These are phyloP conservation scores for Piloderma croceum DNA, from an alignment of 768 basidiomycete genomes.

Conservation along the genomic window DNA sequence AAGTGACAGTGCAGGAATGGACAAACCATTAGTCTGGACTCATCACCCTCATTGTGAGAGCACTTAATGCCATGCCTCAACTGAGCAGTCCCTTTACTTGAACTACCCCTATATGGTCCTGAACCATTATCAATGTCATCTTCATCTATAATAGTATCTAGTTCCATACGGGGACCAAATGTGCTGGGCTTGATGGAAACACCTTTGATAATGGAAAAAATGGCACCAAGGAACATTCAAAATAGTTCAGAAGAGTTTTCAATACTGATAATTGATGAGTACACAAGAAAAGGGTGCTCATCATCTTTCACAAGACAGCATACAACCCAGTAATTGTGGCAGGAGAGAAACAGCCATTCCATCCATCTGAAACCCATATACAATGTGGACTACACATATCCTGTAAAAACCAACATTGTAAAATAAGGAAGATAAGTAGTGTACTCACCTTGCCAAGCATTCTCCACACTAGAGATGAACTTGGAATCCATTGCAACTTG, in stretches of 20 bases:
- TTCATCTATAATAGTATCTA: conserved; percentile 14
- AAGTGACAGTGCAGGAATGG: conserved; percentile 1
- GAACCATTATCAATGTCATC: no score
- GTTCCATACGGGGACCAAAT: conserved; percentile 13
- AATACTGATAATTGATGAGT: conserved; percentile 16
- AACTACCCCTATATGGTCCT: conserved; percentile 10
- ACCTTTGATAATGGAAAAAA: conserved; percentile 13
- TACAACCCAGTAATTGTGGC: conserved; percentile 19
- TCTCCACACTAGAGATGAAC: conserved; percentile 7
- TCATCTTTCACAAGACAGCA: conserved; percentile 18
- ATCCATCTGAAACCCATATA: no score
- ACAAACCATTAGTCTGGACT: conserved; percentile 11
- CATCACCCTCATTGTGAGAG: conserved; percentile 4
- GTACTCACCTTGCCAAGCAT: conserved; percentile 9
- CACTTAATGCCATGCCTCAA: no score
- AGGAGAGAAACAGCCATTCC: conserved; percentile 17
- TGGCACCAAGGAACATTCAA: conserved; percentile 15
- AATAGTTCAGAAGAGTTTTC: conserved; percentile 15
- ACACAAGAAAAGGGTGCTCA: conserved; percentile 15
- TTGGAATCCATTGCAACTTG: conserved; percentile 9
- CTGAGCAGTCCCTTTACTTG: conserved; percentile 4
- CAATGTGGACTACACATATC: conserved; percentile 14
- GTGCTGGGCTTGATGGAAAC: conserved; percentile 9
- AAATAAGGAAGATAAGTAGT: conserved; percentile 7
- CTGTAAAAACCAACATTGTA: conserved; percentile 6